Evolutionary conservation across 2,329 filamentous ascomycete genomes (phyloP).

Genomic region (Stagonosporopsis vannaccii): DNA sequence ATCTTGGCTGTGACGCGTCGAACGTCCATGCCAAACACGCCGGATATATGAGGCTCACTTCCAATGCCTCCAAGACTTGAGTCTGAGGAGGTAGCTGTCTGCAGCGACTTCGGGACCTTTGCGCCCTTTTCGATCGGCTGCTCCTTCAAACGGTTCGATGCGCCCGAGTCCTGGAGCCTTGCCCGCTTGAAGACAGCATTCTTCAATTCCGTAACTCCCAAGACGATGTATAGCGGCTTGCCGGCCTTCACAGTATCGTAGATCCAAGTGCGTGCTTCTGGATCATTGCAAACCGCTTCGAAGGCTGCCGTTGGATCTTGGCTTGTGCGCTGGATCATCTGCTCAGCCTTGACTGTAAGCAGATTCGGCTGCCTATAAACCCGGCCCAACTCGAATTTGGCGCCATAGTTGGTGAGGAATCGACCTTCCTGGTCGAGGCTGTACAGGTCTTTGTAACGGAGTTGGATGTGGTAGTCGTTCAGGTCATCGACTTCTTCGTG

Average conservation of each 20-base stretch:
- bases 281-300: slow-evolving; percentile 43
- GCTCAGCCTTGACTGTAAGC: slow-evolving; percentile 46
- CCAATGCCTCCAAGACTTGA: slow-evolving; percentile 40
- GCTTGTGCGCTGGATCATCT: slow-evolving; percentile 49
- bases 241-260: slow-evolving; percentile 35
- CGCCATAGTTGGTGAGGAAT: slow-evolving; percentile 49
- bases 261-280: slow-evolving; percentile 45
- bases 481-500: slow-evolving; percentile 46
- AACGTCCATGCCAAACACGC: slow-evolving; percentile 49
- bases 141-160: slow-evolving; percentile 45
- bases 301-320: slow-evolving; percentile 39
- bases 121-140: slow-evolving; percentile 42
- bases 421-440: slow-evolving; percentile 47
- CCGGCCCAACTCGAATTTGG: slow-evolving; percentile 48
- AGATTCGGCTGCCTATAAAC: slow-evolving; percentile 49
- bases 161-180: slow-evolving; percentile 46
- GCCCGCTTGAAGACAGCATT: slow-evolving; percentile 48
- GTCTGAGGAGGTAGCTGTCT: slow-evolving; percentile 25
- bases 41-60: slow-evolving; percentile 42
- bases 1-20: slow-evolving; percentile 40
- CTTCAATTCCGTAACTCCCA: slow-evolving; percentile 49
- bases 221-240: slow-evolving; percentile 44
- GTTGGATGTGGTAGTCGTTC: slow-evolving; percentile 50
- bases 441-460: slow-evolving; percentile 49
- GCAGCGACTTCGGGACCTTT: slow-evolving; percentile 42